These are phyloP conservation scores for Periconia digitata DNA, from an alignment of 2,329 filamentous ascomycete genomes.

Conservation along the genomic window DNA sequence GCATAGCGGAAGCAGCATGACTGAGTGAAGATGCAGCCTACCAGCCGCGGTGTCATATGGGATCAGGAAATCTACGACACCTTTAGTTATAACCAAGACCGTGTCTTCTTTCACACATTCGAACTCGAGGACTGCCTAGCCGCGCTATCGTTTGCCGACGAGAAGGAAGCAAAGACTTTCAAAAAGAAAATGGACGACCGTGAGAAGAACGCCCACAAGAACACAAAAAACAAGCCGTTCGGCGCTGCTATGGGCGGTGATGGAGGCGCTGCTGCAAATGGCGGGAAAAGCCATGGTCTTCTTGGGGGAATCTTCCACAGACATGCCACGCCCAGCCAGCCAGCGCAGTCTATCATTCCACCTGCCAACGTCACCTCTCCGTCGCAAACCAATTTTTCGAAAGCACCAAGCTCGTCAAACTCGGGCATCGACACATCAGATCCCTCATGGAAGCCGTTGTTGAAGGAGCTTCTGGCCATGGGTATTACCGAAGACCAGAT, in stretches of 20 bases:
- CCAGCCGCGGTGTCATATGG: slow-evolving; percentile 35
- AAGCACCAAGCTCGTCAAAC: slow-evolving; percentile 35
- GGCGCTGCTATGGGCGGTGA: slow-evolving; percentile 41
- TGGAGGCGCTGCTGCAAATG: slow-evolving; percentile 27
- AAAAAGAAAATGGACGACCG: slow-evolving; percentile 96
- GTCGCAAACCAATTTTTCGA: slow-evolving; percentile 36
- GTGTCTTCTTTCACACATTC: slow-evolving; percentile 96
- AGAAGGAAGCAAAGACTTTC: slow-evolving; percentile 96
- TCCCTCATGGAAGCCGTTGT: slow-evolving; percentile 61
- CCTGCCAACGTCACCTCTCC: slow-evolving; percentile 45
- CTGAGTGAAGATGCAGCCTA: slow-evolving; percentile 59
- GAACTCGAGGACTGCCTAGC: slow-evolving; percentile 92
- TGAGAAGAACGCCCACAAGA: slow-evolving; percentile 92
- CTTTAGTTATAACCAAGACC: slow-evolving; percentile 94
- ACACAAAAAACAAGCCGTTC: slow-evolving; percentile 78
- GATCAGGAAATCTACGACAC: slow-evolving; percentile 91
- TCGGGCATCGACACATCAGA: slow-evolving; percentile 62
- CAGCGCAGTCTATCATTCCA: slow-evolving; percentile 54
- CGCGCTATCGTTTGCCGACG: slow-evolving; percentile 88
- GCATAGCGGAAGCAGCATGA: not conserved
- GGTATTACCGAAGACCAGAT: slow-evolving; percentile 71
- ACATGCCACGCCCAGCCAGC: slow-evolving; percentile 47
- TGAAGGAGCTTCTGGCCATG: slow-evolving; percentile 64
- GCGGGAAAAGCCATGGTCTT: slow-evolving; percentile 47
- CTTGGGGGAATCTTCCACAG: slow-evolving; percentile 57